Conservation (phyloP, 768 basidiomycete species). For the Brasilioporus rufonigricans region DNA sequence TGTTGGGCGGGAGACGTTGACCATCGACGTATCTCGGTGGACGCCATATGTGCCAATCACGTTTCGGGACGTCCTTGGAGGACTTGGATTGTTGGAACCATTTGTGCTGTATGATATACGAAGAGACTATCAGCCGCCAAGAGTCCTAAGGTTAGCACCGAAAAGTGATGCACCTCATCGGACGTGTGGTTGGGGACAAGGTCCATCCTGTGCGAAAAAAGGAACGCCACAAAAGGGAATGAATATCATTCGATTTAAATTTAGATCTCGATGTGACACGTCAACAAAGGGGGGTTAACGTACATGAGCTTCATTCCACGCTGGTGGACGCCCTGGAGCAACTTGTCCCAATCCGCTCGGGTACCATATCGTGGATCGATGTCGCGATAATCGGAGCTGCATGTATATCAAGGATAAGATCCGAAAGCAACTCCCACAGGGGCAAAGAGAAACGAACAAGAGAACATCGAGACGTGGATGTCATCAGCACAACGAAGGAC, state of each 20-base stretch:
- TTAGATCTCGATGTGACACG: slow-evolving; percentile 15
- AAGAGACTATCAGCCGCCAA: neutral
- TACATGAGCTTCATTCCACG: slow-evolving; percentile 72
- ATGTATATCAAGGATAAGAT: slow-evolving; percentile 13
- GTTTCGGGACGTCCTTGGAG: slow-evolving; percentile 52
- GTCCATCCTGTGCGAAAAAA: slow-evolving; percentile 54
- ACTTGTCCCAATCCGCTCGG: slow-evolving; percentile 55
- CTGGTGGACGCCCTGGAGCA: slow-evolving; percentile 52
- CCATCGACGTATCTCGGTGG: slow-evolving; percentile 55
- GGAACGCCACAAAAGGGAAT: slow-evolving; percentile 6
- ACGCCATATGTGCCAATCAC: slow-evolving; percentile 79
- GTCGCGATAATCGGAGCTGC: slow-evolving; percentile 61
- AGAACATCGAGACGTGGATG: neutral
- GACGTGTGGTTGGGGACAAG: slow-evolving; percentile 76
- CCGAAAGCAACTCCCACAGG: neutral
- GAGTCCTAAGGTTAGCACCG: neutral
- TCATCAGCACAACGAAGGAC: neutral
- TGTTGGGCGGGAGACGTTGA: slow-evolving; percentile 61
- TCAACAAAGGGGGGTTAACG: slow-evolving; percentile 17
- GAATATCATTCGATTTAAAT: slow-evolving; percentile 2
- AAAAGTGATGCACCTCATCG: slow-evolving; percentile 43
- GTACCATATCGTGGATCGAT: slow-evolving; percentile 68
- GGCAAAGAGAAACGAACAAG: neutral
- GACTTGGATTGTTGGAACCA: slow-evolving; percentile 67
- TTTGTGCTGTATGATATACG: slow-evolving; percentile 45